Evolutionary conservation across 2,329 filamentous ascomycete species (phyloP), one percentile per base, ranked within the genome.

Genomic region (Trichoderma citrinoviride): DNA sequence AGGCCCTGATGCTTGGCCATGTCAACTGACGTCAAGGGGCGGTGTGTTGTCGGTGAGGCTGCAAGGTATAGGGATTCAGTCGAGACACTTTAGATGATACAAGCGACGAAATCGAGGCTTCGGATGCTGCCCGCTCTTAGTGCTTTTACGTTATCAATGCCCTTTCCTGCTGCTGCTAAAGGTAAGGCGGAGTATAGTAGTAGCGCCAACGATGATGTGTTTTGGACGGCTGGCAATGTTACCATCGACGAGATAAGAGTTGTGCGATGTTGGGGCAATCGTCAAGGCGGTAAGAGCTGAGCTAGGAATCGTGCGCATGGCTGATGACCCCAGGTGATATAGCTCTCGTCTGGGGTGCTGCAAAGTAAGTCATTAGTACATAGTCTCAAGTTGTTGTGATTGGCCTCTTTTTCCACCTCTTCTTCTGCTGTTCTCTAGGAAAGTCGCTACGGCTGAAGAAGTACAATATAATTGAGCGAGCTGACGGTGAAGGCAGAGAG

Each of bases 21-120:
- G 57, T 37, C 57, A 52, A 52, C 57, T 61, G 57, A 61, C 57
- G 57, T 61, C 47, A 61, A 27, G 44, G 43, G 55, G 43, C 19
- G n/a, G 27, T 52, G 21, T 61, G 33, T 37, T 37, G 57, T 61
- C 57, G 47, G 57, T 61, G 57, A 52, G n/a, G 57, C 46, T 37
- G 33, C 33, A 37, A 52, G 46, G 57, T 52, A 52, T n/a, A 19
- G 23, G 29, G 23, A 43, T 15, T 27, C 6, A 5, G 6, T 29
- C 7, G 27, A 29, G 23, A 33, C 33, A 61, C 57, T 61, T 21
- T 61, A 53, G 19, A 52, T 52, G 47, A 61, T 29, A 52, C 57
- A 53, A 27, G 41, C 4, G 15, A 8, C 12, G 41, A 46, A 25
- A 46, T 57, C 46, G 54, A 57, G 54, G 3, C 33, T 14, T 37